Evolutionary conservation across 805 yeast species (phyloP), one percentile per base, ranked within the genome.

Genomic region (Wickerhamomyces bovis): DNA sequence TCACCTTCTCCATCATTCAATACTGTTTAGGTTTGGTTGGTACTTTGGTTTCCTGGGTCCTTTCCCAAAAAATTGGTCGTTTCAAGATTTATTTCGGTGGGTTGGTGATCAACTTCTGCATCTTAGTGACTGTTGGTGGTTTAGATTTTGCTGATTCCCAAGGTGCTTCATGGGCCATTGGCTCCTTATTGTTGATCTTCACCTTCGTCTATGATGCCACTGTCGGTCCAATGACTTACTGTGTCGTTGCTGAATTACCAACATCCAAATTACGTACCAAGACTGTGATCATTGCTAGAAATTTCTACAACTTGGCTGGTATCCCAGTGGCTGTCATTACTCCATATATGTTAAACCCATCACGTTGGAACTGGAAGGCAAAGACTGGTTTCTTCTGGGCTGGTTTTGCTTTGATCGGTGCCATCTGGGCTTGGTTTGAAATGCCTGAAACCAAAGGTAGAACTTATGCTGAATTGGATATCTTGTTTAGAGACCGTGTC

Each of bases 371-470:
- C 49, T 62, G 70, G 69, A 64, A 67, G 28, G 73, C 73, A 10
- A 72, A 72, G 49, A 68, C 74, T 36, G 76, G 69, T 3, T 69
- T 70, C 50, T 59, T 75, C 47, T 75, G 72, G 67, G 73, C 71
- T 41, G 79, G 69, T 0, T 54, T 58, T 13, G 58, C 65, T 18
- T 38, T 65, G 6, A 2, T 62, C 11, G 55, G 66, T 16, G 18
- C 68, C 13, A 46, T 66, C 33, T 76, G 76, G 75, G 57, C 63
- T 30, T 77, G 66, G 65, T 75, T 76, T 59, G 71, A 73, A 46
- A 67, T 78, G 51, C 85, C 85, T 11, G 85, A 80, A 60, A 75
- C 82, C 15, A 68, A 68, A 56, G 70, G 69, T 38, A 70, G 78
- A 59, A 76, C 82, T 0, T 77, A 64, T 55, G 82, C 78, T 43